A percentile compares a stretch with the other conserved stretches of the same genome.
Conservation (phyloP, 2,329 filamentous ascomycete genomes). For the Xylaria arbuscula region DNA sequence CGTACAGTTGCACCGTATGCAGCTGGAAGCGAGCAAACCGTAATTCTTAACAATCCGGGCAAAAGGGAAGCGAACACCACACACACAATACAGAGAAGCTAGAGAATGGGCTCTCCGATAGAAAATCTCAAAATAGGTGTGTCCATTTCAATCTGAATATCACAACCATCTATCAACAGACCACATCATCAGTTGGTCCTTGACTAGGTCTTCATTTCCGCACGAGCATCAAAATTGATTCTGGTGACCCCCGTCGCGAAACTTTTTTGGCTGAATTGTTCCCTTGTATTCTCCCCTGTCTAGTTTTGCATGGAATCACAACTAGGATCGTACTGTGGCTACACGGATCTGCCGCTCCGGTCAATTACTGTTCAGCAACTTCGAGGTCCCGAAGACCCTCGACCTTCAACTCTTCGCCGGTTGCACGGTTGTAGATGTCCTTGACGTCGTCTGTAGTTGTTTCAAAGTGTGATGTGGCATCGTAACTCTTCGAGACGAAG, state of each 20-base stretch:
- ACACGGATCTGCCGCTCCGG: neutral
- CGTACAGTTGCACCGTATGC: too few species aligned
- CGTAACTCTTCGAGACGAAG: constrained; percentile 98
- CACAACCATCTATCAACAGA: constrained; percentile 12
- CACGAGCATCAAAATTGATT: constrained; percentile 13
- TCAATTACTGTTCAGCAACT: constrained; percentile 72
- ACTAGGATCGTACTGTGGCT: constrained; percentile 1
- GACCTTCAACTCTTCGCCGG: constrained; percentile 86
- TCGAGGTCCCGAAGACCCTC: constrained; percentile 85
- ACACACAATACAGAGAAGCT: too few species aligned
- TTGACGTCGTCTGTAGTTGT: constrained; percentile 90
- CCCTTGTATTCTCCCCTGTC: constrained; percentile 21
- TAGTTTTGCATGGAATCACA: constrained; percentile 23
- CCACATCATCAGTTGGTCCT: constrained; percentile 10
- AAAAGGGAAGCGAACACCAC: too few species aligned
- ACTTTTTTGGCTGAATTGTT: constrained; percentile 11
- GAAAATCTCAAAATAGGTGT: too few species aligned
- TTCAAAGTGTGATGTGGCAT: constrained; percentile 98
- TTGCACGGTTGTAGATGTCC: constrained; percentile 88
- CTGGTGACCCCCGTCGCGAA: constrained; percentile 9
- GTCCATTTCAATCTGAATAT: constrained; percentile 3
- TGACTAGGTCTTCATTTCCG: constrained; percentile 20
- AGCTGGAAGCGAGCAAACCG: too few species aligned
- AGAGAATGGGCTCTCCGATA: too few species aligned
- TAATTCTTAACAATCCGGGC: too few species aligned